Percentiles rank a stretch among this genome's conserved stretches.
Conservation (phyloP, 352 stramenopile genomes). For the Globisporangium radiosum region DNA sequence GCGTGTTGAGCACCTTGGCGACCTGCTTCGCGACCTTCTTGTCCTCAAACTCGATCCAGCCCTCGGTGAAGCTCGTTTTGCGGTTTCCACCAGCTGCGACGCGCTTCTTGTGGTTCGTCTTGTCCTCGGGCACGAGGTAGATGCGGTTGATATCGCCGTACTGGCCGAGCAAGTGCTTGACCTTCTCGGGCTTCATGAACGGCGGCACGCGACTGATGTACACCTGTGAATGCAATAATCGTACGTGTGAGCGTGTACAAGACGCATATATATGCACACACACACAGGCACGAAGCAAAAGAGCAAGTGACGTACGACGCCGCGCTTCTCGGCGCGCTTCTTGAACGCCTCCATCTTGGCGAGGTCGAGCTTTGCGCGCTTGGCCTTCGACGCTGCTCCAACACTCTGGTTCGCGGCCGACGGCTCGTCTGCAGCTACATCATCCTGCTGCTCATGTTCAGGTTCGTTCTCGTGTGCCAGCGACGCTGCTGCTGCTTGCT, state of each 20-base stretch:
- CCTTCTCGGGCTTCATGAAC: conserved; percentile 96
- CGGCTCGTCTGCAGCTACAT: not conserved
- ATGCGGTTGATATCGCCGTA: conserved; percentile 93
- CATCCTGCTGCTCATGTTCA: conserved; percentile 1
- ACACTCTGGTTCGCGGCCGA: not conserved
- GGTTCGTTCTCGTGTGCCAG: not conserved
- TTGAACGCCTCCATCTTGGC: conserved; percentile 53
- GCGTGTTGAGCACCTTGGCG: conserved; percentile 92
- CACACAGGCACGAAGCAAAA: not conserved
- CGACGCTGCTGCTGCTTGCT: conserved; percentile 1
- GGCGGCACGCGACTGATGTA: conserved; percentile 96
- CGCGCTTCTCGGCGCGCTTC: conserved; percentile 37
- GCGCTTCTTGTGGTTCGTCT: conserved; percentile 86
- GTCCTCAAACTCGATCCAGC: conserved; percentile 98
- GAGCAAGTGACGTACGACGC: conserved; percentile 25
- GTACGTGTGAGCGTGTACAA: not conserved
- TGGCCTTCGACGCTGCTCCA: not conserved
- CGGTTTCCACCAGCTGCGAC: conserved; percentile 86
- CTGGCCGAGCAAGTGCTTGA: conserved; percentile 89
- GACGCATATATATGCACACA: not conserved
- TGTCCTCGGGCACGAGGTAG: conserved; percentile 97
- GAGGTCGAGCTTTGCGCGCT: conserved; percentile 9
- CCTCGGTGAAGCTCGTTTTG: conserved; percentile 91
- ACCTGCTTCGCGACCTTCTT: conserved; percentile 95
- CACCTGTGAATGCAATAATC: conserved; percentile 21